Conservation (phyloP, 2,329 filamentous ascomycete species). For the Thielaviopsis punctulata region DNA sequence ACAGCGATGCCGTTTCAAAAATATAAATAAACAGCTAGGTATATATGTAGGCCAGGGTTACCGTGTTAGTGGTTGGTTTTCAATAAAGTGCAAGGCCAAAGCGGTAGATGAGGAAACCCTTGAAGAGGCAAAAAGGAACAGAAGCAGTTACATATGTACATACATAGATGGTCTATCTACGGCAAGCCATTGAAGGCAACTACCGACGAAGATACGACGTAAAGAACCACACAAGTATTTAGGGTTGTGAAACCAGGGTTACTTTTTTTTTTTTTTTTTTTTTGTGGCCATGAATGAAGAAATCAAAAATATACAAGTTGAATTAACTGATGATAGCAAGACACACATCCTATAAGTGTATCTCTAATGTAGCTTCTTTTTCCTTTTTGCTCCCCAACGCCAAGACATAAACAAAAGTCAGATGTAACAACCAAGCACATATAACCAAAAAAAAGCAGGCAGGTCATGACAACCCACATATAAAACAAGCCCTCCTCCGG, state of each 20-base stretch:
- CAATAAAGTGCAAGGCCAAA: no score
- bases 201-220: no score
- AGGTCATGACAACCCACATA: background rate
- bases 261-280: no score
- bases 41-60: background rate
- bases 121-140: no score
- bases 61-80: no score
- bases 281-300: no score
- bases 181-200: no score
- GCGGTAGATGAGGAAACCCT: no score
- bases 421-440: background rate
- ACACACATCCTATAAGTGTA: background rate
- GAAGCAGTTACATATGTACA: no score
- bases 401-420: background rate
- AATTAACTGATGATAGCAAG: background rate
- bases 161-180: no score
- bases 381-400: slow-evolving; percentile 11
- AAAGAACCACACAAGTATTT: no score
- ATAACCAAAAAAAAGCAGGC: background rate
- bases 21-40: background rate
- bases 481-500: background rate
- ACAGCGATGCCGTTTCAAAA: slow-evolving; percentile 1
- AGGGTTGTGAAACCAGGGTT: no score
- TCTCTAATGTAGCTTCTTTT: background rate
- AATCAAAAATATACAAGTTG: background rate